Percentiles rank a stretch among this genome's conserved stretches.
These are phyloP conservation scores for Cordyceps militaris DNA, from an alignment of 2,329 filamentous ascomycete species.

Conservation along the genomic window DNA sequence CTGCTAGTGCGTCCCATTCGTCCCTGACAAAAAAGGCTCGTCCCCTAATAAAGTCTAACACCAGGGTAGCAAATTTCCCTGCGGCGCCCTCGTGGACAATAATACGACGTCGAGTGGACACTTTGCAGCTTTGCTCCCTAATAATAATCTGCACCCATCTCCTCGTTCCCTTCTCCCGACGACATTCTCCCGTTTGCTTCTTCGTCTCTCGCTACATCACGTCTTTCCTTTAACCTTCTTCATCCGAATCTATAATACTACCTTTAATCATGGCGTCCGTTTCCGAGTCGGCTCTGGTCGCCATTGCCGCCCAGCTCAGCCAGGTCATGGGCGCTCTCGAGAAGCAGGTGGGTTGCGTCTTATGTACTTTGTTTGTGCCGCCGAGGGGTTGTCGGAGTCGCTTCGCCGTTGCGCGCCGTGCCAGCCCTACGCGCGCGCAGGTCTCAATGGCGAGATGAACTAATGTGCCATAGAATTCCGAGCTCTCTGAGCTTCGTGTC, in stretches of 20 bases:
- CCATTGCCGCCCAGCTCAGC: conserved; percentile 13
- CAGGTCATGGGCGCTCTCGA: conserved; percentile 14
- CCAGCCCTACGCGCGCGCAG: background rate
- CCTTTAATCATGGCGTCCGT: conserved; percentile 12
- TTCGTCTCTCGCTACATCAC: conserved; percentile 12
- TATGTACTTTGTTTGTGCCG: conserved; percentile 2
- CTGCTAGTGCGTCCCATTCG: background rate
- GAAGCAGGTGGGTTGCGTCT: conserved; percentile 12
- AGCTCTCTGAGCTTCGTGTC: conserved; percentile 19
- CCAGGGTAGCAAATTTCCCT: conserved; percentile 9
- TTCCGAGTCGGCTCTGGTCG: conserved; percentile 12
- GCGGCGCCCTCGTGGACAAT: background rate
- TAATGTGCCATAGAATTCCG: conserved; percentile 16
- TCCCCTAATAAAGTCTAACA: conserved; percentile 1
- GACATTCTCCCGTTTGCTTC: conserved; percentile 9
- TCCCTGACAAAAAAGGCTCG: conserved; percentile 1
- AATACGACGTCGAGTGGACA: conserved; percentile 12
- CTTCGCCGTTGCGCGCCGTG: background rate
- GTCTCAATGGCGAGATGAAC: background rate
- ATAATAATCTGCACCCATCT: conserved; percentile 11
- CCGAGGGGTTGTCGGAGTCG: background rate
- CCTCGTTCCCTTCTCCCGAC: conserved; percentile 11
- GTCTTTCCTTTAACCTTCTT: conserved; percentile 6
- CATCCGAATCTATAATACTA: background rate
- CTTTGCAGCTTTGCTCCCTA: conserved; percentile 12